Conservation (phyloP, 495 filamentous ascomycete species). For the Pseudotulostoma volvatum region DNA sequence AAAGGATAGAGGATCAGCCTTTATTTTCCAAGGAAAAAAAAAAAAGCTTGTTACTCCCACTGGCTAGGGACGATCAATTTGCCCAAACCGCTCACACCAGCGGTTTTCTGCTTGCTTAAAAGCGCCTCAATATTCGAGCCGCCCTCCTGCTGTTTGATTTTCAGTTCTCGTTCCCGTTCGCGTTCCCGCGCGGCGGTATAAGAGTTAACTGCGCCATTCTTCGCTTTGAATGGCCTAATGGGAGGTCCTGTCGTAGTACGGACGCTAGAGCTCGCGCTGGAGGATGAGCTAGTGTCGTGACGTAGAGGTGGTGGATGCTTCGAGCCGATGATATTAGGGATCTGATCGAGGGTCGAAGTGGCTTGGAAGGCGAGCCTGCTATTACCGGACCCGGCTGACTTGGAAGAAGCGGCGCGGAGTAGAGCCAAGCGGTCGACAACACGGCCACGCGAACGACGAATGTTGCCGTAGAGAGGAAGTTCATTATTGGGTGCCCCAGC, state of each 20-base stretch:
- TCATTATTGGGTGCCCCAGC: constrained; percentile 13
- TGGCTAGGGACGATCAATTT: constrained; percentile 18
- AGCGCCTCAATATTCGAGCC: constrained; percentile 20
- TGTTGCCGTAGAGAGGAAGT: constrained; percentile 23
- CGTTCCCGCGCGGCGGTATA: constrained; percentile 61
- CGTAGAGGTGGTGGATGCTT: constrained; percentile 65
- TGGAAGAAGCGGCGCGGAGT: constrained; percentile 46
- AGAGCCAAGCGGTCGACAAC: constrained; percentile 73
- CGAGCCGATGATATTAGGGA: constrained; percentile 35
- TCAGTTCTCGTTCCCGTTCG: constrained; percentile 43
- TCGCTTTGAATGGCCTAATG: constrained; percentile 36
- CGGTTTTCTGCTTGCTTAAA: constrained; percentile 16
- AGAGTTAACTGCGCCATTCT: constrained; percentile 68
- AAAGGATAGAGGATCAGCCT: too few relatives aligned
- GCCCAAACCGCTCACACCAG: constrained; percentile 17
- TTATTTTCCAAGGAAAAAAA: too few relatives aligned
- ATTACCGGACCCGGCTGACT: constrained; percentile 26
- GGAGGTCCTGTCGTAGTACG: constrained; percentile 22
- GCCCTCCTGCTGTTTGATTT: constrained; percentile 29
- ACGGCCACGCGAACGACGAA: constrained; percentile 33
- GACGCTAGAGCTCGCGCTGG: constrained; percentile 14
- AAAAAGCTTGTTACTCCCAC: constrained; percentile 18
- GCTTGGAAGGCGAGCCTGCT: constrained; percentile 47
- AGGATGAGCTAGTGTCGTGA: constrained; percentile 48
- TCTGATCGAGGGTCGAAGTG: constrained; percentile 17